Evolutionary conservation across 805 yeast species (phyloP), one percentile per base, ranked within the genome.

Genomic region (Saccharomycopsis schoenii): DNA sequence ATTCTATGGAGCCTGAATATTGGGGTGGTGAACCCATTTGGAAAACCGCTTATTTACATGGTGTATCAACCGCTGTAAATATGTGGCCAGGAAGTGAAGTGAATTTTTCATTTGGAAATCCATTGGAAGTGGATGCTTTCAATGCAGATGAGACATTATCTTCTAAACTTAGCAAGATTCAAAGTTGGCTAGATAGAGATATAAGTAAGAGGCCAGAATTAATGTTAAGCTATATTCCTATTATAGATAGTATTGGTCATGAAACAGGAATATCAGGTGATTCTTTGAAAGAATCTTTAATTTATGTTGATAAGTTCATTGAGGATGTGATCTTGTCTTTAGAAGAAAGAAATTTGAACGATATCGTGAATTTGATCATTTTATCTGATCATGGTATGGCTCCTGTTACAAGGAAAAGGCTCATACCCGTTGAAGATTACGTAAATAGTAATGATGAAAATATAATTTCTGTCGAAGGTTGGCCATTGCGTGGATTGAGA

Each of bases 51-150:
- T 76, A 76, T 36, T 70, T 71, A 19, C 87, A 87, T 62, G 85
- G 84, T 5, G 79, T 86, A 1, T 74, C 74, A 2, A 73, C 86
- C 4, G 96, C 91, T 0, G 86, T 89, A n/a, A 96, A 91, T 71
- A 91, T 90, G 97, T 92, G 96, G 96, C 97, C 97, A 0, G 97
- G 97, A 1, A 83, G 91, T 62, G 96, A 90, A 67, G 96, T 84
- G 8, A 78, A 80, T 29, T 83, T 80, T 68, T 73, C 73, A 41
- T 61, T 68, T 60, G 76, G 81, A 60, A 79, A 77, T 24, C 84
- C 87, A 1, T 69, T 79, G 60, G 80, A 78, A 56, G 65, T 83
- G 40, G 94, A 86, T 65, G 72, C 73, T 59, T 92, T 80, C 73
- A 83, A 89, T 67, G 83, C 82, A 4, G 72, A 83, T 1, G 96